Percentiles rank a stretch among this genome's conserved stretches.
Evolutionary conservation across 257 asterid species (phyloP).

Genomic region (Nemophila menziesii): DNA sequence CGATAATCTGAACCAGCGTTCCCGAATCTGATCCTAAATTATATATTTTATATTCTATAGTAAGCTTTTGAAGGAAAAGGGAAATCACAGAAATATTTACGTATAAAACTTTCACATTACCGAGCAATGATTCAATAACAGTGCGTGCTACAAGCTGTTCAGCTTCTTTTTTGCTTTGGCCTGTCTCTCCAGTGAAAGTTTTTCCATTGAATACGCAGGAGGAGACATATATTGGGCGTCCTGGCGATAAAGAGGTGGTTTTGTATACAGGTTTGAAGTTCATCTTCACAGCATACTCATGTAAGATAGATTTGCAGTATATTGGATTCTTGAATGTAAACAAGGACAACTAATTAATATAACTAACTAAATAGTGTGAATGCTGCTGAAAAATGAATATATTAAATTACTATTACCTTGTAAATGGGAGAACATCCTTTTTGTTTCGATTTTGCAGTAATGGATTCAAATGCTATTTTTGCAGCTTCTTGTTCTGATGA

Average conservation of each 20-base stretch:
- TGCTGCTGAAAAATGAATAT: neutral
- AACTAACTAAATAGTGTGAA: neutral
- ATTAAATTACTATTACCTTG: conserved; percentile 7
- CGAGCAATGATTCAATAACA: conserved; percentile 22
- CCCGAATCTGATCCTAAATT: conserved; percentile 20
- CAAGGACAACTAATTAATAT: neutral
- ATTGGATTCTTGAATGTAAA: conserved; percentile 12
- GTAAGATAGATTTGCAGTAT: conserved; percentile 19
- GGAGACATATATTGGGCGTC: conserved; percentile 12
- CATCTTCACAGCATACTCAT: conserved; percentile 22
- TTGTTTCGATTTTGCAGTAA: neutral
- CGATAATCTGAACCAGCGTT: conserved; percentile 12
- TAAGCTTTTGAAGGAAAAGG: conserved; percentile 1
- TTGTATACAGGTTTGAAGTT: conserved; percentile 16
- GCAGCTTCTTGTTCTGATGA: conserved; percentile 24
- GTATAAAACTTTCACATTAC: conserved; percentile 1
- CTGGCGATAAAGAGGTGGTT: conserved; percentile 6
- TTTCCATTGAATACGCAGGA: conserved; percentile 12
- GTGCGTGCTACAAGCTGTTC: conserved; percentile 19
- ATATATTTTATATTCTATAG: neutral
- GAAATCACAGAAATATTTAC: neutral
- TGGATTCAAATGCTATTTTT: conserved; percentile 16
- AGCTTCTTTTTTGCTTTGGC: conserved; percentile 24
- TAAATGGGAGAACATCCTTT: conserved; percentile 9
- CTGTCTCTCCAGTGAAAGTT: conserved; percentile 18